Base-by-base conservation (phyloP, 2,329 filamentous ascomycete species). In the Xylariaceae sp. region DNA sequence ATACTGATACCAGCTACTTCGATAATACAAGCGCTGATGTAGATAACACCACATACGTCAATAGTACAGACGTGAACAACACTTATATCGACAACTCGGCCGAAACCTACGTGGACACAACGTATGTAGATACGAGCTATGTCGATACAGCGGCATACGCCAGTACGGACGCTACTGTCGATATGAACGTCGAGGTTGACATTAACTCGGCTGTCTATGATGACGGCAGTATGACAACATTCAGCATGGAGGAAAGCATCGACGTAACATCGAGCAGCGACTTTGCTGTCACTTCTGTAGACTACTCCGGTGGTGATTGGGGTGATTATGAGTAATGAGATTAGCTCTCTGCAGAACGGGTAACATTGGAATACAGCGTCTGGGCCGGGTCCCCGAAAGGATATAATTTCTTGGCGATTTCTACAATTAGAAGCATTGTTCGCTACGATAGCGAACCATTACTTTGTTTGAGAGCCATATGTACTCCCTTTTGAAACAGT, bases 261-360 rank as follows among this genome's bases (percentile, higher is more conserved):
- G 47, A 20, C 18, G 24, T 59, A 10, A 46, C 57, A 6, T 52
- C 50, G 6, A 54, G 21, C n/a, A 61, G 43, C n/a, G 61, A 57
- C 4, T 58, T 55, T 8, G 35, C 45, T 21, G 55, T 41, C 2
- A 44, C 21, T 4, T 43, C 50, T n/a, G 26, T 27, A 9, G 65
- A 68, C 36, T 67, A 68, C 42, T 67, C 66, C 2, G 66, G 65
- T 0, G 60, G 59, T 1, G 64, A 58, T 15, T 67, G 63, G 61
- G 63, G 62, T 1, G 55, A 50, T 11, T 32, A 42, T 3, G 40
- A 37, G 6, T 59, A 43, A 9, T 57, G 24, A 53, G 26, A n/a
- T 21, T 10, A 7, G 20, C 21, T 32, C 7, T 4, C 6, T 3
- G 15, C 3, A 18, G 39, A 26, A 15, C 29, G 2, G 11, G 18